Base-by-base conservation (phyloP, 2,329 filamentous ascomycete genomes). In the Ophiostoma angusticollis region DNA sequence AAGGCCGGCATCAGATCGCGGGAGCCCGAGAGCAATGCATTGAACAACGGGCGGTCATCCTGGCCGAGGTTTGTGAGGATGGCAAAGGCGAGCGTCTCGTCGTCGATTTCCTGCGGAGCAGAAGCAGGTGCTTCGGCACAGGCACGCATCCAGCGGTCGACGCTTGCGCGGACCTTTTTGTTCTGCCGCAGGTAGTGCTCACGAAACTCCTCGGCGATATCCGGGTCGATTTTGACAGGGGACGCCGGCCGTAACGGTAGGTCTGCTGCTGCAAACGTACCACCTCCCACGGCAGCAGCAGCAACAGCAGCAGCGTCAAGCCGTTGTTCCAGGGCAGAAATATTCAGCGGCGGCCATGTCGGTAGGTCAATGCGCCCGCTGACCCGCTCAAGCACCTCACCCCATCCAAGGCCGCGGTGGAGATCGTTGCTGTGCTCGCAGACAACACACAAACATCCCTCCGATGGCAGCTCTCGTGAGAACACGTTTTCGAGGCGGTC, bases 401-500 rank as follows among this genome's bases (percentile, higher is more conserved):
- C 89, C 89, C 89, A 98, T 45, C 84, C 91, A 22, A 95, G 68
- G 2, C 86, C 87, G 40, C 68, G 71, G 45, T 77, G 73, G 13
- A 80, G 72, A 27, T 78, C 70, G 27, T 72, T 62, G 4, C 62
- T 62, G 11, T 61, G 65, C 33, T 80, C 74, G 54, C 89, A 96
- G 67, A 95, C 84, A 40, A 91, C 66, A 57, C 89, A 96, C 31
- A 68, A 64, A 56, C 89, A 96, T n/a, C 80, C 77, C 52, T 94
- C 78, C 0, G 78, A 78, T 0, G 87, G 87, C 25, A 98, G 78
- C 53, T 96, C 89, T 43, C 91, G 73, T 3, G 86, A 87, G 59
- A 98, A 96, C 8, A 98, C 86, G 41, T 89, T 84, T 55, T 95
- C 89, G 4, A 98, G 67, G 27, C 91, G 77, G 59, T 98, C 89